Base-by-base conservation (phyloP, 2,329 filamentous ascomycete genomes). In the Aureobasidium sp. region DNA sequence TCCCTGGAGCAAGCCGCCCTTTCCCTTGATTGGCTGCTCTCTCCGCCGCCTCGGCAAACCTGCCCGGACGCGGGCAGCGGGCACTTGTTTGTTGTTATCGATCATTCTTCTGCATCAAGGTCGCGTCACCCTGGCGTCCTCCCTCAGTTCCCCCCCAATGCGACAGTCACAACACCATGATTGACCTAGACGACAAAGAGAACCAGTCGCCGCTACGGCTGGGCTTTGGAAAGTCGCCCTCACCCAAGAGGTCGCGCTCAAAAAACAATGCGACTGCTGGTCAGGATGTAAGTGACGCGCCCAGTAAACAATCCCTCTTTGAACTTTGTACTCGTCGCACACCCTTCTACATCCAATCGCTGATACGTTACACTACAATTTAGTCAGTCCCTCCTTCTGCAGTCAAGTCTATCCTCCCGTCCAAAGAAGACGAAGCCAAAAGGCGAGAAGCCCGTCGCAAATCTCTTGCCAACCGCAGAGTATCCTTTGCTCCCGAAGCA, bases 181-280 rank as follows among this genome's bases (percentile, higher is more conserved):
- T 65, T 57, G 65, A 64, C 10, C 17, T 65, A 42, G 55, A 64
- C n/a, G 65, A 73, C 61, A 74, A 74, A 63, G 72, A 73, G 63
- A 75, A 75, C 63, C 61, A 72, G 61, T 70, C 70, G 65, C 72
- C 73, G 6, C 50, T 64, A 60, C 68, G 69, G 39, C 67, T 70
- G 20, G 66, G 68, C 50, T 47, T 44, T 20, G 32, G 23, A 6
- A 60, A 60, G 34, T 66, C 65, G 13, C 64, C 64, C 83, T 82
- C 68, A 10, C 75, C 76, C 42, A 82, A 81, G 77, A 93, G 91
- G 77, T 89, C 88, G 63, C 87, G 94, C 67, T 97, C 93, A 77
- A 97, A 97, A 80, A 97, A 93, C 76, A 87, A 99, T 68, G 94
- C 94, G 2, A 93, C 94, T 17, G 94, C 93, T 56, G 91, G 92